phyloP scores from a whole-genome alignment of 805 yeast species.

The Starmerella geochares region DNA sequence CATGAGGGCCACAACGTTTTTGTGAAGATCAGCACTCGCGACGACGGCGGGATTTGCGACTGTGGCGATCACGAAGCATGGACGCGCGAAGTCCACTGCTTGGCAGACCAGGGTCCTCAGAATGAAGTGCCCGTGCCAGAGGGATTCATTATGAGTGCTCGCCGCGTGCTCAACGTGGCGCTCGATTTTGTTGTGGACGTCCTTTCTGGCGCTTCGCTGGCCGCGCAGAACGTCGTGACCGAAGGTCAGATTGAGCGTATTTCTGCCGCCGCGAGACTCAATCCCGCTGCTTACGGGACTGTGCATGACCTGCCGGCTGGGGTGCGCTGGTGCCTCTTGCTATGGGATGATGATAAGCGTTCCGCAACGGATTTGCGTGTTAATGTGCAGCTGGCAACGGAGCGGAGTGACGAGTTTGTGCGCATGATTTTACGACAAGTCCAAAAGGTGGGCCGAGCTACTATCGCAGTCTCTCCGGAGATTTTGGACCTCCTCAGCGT shows the following conservation, averaged over 20 bases:
- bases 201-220: constrained; percentile 22
- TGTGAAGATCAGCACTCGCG: constrained; percentile 47
- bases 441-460: constrained; percentile 57
- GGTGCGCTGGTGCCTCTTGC: constrained; percentile 42
- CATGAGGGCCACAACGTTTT: constrained; percentile 68
- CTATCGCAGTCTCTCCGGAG: constrained; percentile 49
- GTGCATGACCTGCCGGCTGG: neutral
- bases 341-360: constrained; percentile 72
- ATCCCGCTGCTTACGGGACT: neutral
- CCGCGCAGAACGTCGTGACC: constrained; percentile 16
- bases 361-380: constrained; percentile 67
- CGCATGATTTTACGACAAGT: constrained; percentile 59
- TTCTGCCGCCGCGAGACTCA: neutral
- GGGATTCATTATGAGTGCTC: constrained; percentile 45
- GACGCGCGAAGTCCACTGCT: constrained; percentile 46
- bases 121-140: constrained; percentile 35
- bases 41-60: constrained; percentile 72
- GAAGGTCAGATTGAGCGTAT: constrained; percentile 1
- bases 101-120: constrained; percentile 30
- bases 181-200: constrained; percentile 32
- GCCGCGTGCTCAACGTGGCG: constrained; percentile 23
- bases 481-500: constrained; percentile 42
- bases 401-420: constrained; percentile 54
- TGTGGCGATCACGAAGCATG: constrained; percentile 88
- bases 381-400: constrained; percentile 53